Percentiles rank a stretch among this genome's conserved stretches.
Evolutionary conservation across 768 basidiomycete species (phyloP).

Genomic region (Gloeophyllum trabeum): DNA sequence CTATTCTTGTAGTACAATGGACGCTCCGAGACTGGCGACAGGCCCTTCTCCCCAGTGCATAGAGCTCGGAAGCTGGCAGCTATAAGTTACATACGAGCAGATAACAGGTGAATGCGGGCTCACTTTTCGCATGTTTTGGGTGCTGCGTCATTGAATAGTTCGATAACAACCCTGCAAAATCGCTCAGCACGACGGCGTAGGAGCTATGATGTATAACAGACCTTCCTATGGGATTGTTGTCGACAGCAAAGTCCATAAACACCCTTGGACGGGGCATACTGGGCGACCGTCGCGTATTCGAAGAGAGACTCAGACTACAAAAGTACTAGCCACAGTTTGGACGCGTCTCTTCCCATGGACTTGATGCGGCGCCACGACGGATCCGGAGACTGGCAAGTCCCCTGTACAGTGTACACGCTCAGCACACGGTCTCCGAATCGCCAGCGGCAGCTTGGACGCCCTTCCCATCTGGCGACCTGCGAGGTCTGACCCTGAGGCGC

Average conservation of each 20-base stretch:
- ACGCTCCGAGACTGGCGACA: constrained; percentile 47
- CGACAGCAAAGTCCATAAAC: constrained; percentile 57
- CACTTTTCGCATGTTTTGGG: constrained; percentile 82
- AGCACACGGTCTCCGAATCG: too few species aligned
- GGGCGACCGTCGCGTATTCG: too few species aligned
- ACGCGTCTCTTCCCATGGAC: too few species aligned
- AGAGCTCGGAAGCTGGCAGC: constrained; percentile 77
- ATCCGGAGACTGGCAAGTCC: too few species aligned
- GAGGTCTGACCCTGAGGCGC: too few species aligned
- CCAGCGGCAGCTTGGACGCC: too few species aligned
- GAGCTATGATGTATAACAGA: constrained; percentile 12
- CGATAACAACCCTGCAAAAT: constrained; percentile 49
- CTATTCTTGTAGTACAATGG: constrained; percentile 78
- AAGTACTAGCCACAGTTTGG: too few species aligned
- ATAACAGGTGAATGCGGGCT: constrained; percentile 13
- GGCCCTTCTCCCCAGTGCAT: constrained; percentile 79
- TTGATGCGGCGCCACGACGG: too few species aligned
- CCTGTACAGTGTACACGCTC: too few species aligned
- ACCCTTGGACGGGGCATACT: constrained; percentile 47
- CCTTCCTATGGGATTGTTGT: constrained; percentile 43
- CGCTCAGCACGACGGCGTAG: background rate
- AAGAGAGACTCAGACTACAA: too few species aligned
- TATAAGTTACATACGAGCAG: too few species aligned
- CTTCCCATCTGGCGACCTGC: too few species aligned
- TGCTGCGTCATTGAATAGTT: constrained; percentile 60